A percentile compares a stretch with the other conserved stretches of the same genome.
Evolutionary conservation across 306 rosid species (phyloP).

Genomic region (Amphicarpaea edgeworthii): DNA sequence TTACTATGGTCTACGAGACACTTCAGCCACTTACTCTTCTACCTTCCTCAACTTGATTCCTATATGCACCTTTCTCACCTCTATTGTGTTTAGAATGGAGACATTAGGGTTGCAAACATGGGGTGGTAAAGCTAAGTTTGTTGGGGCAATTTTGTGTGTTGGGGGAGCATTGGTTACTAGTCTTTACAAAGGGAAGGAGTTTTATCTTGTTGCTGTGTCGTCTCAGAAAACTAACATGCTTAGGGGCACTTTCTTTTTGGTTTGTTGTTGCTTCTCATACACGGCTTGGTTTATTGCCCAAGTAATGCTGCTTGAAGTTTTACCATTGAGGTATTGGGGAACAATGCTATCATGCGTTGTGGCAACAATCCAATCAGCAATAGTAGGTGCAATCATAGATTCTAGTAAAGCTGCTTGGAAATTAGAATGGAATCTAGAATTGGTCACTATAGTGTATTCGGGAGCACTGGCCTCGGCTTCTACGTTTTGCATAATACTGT

Average conservation of each 20-base stretch:
- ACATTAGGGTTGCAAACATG: slow-evolving; percentile 37
- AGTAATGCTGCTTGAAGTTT: slow-evolving; percentile 48
- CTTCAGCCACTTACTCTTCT: slow-evolving; percentile 64
- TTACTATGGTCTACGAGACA: slow-evolving; percentile 72
- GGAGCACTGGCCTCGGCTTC: slow-evolving; percentile 66
- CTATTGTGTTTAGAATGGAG: slow-evolving; percentile 60
- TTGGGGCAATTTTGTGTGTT: slow-evolving; percentile 63
- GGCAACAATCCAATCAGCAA: slow-evolving; percentile 60
- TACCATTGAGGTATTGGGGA: slow-evolving; percentile 61
- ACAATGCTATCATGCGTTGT: slow-evolving; percentile 62
- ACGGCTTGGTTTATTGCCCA: slow-evolving; percentile 39
- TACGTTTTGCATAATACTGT: slow-evolving; percentile 61
- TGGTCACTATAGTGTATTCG: slow-evolving; percentile 43
- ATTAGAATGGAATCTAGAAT: slow-evolving; percentile 61
- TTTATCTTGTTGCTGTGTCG: slow-evolving; percentile 35
- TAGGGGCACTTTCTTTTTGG: slow-evolving; percentile 59
- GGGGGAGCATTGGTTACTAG: slow-evolving; percentile 61
- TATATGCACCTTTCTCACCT: slow-evolving; percentile 44
- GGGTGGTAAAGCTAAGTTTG: slow-evolving; percentile 52
- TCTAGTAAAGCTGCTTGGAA: slow-evolving; percentile 52
- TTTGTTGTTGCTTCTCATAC: slow-evolving; percentile 58
- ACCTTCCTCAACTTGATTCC: too few species aligned
- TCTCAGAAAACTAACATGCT: slow-evolving; percentile 51
- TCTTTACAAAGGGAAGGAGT: slow-evolving; percentile 59
- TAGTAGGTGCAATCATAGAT: slow-evolving; percentile 57